Conservation (phyloP, 1,284 basidiomycete genomes). For the Cutaneotrichosporon cavernicola region DNA sequence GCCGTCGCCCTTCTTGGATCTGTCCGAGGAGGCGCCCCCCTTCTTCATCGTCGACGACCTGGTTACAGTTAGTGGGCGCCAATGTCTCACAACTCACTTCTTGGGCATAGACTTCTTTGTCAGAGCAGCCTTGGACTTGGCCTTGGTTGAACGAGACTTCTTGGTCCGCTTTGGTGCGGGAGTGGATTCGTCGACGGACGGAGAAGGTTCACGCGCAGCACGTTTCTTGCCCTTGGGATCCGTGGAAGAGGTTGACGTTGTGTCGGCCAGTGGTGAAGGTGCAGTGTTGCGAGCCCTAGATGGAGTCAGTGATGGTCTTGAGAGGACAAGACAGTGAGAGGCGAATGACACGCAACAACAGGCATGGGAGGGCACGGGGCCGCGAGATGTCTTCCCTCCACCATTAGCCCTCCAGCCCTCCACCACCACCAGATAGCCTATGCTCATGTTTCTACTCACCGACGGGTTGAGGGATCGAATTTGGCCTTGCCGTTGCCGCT, state of each 20-base stretch:
- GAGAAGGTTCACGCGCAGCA: constrained; percentile 26
- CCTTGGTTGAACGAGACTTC: constrained; percentile 33
- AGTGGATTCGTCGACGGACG: constrained; percentile 23
- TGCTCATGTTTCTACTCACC: not conserved
- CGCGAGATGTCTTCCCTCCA: not conserved
- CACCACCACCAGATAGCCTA: not conserved
- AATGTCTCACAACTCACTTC: constrained; percentile 16
- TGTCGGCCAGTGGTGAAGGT: constrained; percentile 1
- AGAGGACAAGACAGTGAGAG: not conserved
- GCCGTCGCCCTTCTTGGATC: constrained; percentile 45
- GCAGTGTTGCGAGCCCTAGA: constrained; percentile 15
- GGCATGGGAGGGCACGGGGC: not conserved
- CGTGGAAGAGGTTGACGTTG: constrained; percentile 10
- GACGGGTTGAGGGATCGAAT: constrained; percentile 23
- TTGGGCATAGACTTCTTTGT: constrained; percentile 42
- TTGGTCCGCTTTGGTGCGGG: constrained; percentile 25
- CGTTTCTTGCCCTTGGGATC: constrained; percentile 50
- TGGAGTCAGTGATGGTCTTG: constrained; percentile 3
- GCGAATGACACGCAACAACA: not conserved
- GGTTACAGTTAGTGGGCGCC: constrained; percentile 5
- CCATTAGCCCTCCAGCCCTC: not conserved
- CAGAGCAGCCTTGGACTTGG: constrained; percentile 32
- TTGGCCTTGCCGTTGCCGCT: constrained; percentile 36
- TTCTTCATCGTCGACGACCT: constrained; percentile 39
- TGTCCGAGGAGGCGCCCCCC: constrained; percentile 27